Base-by-base conservation (phyloP, 2,329 filamentous ascomycete genomes). In the Dactylellina cionopaga region DNA sequence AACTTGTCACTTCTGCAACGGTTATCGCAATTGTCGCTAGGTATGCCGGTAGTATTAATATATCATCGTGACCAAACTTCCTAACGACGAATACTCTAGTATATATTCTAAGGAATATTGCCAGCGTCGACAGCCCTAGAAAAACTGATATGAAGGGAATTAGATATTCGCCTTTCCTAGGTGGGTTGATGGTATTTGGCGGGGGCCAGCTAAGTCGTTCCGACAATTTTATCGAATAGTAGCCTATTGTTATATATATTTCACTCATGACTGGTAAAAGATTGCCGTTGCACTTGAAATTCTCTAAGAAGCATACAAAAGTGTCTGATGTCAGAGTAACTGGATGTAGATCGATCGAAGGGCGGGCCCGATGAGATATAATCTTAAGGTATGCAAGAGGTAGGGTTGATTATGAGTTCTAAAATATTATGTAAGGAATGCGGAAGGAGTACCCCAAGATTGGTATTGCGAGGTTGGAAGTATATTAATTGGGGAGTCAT, bases 401-500 rank as follows among this genome's bases (percentile, higher is more conserved):
- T 44, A 37, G 19, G 29, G 35, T 41, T 55, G 7, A 47, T 37
- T 27, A 54, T 55, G 27, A 55, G 37, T 64, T 64, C 47, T 64
- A 55, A 47, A 64, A 64, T 44, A 35, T 47, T 31, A 64, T 51
- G 41, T 64, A 19, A 47, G 47, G 59, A n/a, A n/a, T n/a, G n/a
- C n/a, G n/a, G n/a, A 64, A 64, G 47, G 47, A 64, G 27, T 25
- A 54, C 29, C 59, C 47, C 19, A 22, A 37, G 25, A 64, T 64
- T 64, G 37, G 29, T 39, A 47, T 55, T 64, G 46, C 35, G 58
- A 63, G 44, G 44, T 25, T 63, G 39, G 25, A 37, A 46, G 59
- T 64, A 64, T 64, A 64, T 64, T 64, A 64, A 51, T 44, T 55
- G 49, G 37, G 35, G 47, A 43, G 29, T 47, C 47, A 64, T 55